A percentile compares a stretch with the other conserved stretches of the same genome.
phyloP scores from a whole-genome alignment of 768 basidiomycete genomes.

The Agaricus sinodeliciosus region DNA sequence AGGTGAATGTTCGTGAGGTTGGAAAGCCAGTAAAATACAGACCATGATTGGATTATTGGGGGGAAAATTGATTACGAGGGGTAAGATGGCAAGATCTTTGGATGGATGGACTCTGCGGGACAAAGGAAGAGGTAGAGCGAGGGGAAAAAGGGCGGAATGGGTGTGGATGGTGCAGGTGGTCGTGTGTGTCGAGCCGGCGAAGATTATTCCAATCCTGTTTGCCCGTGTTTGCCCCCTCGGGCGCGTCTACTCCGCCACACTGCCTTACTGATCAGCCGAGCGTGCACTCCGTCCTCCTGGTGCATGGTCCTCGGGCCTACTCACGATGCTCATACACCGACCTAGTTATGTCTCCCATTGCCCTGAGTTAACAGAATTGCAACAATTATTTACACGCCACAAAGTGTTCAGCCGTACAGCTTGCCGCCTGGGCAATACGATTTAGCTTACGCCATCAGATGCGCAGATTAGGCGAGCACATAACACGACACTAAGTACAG shows the following conservation, averaged over 20 bases:
- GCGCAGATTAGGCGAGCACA: no score
- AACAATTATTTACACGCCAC: no score
- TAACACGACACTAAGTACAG: no score
- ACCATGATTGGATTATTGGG: constrained; percentile 25
- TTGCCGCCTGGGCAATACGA: no score
- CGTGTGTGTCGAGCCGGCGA: constrained; percentile 26
- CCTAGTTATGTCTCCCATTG: no score
- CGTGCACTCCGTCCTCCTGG: no score
- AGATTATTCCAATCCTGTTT: constrained; percentile 19
- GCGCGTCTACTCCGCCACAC: background rate
- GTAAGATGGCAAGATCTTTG: constrained; percentile 5
- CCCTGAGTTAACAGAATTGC: no score
- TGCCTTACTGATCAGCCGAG: background rate
- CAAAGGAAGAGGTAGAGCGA: constrained; percentile 9
- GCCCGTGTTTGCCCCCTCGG: constrained; percentile 23
- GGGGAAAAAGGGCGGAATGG: constrained; percentile 10
- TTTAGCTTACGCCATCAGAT: no score
- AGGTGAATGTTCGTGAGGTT: constrained; percentile 11
- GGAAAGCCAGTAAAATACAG: constrained; percentile 13
- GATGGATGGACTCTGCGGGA: constrained; percentile 1
- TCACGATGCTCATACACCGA: no score
- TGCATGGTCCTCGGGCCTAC: no score
- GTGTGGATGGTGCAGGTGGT: constrained; percentile 25
- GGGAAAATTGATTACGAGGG: background rate
- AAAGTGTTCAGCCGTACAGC: no score